Percentiles rank a stretch among this genome's conserved stretches.
Evolutionary conservation across 768 basidiomycete genomes (phyloP).

Genomic region (Boletus reticuloceps): DNA sequence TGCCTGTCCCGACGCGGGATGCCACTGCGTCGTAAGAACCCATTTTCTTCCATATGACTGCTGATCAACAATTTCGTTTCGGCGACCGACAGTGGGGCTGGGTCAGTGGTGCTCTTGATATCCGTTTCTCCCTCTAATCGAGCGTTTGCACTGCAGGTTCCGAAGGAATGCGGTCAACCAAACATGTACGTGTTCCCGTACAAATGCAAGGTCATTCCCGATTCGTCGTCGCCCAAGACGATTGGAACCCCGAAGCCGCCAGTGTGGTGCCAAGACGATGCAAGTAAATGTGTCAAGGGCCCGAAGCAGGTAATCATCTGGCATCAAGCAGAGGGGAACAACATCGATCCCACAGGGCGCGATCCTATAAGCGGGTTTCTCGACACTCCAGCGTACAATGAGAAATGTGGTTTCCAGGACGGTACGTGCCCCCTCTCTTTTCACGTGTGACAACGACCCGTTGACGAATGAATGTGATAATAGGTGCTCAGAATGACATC

Average conservation of each 20-base stretch:
- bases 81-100: background rate
- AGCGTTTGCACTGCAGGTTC: background rate
- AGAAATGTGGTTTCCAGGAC: constrained; percentile 6
- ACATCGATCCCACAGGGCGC: background rate
- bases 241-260: constrained; percentile 1
- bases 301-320: constrained; percentile 5
- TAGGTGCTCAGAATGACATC: constrained; percentile 19
- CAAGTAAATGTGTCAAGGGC: constrained; percentile 1
- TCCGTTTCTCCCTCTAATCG: background rate
- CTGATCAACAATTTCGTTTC: background rate
- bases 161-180: constrained; percentile 3
- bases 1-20: background rate
- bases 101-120: constrained; percentile 4
- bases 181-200: constrained; percentile 7
- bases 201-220: background rate
- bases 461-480: background rate
- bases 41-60: background rate
- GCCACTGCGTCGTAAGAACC: constrained; percentile 3
- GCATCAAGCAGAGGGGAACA: constrained; percentile 4
- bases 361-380: background rate
- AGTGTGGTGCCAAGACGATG: constrained; percentile 7
- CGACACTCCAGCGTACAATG: constrained; percentile 11
- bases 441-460: background rate
- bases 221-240: background rate
- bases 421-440: constrained; percentile 6